Percentiles rank a stretch among this genome's conserved stretches.
phyloP scores from a whole-genome alignment of 2,329 filamentous ascomycete species.

The Uncinocarpus reesii region DNA sequence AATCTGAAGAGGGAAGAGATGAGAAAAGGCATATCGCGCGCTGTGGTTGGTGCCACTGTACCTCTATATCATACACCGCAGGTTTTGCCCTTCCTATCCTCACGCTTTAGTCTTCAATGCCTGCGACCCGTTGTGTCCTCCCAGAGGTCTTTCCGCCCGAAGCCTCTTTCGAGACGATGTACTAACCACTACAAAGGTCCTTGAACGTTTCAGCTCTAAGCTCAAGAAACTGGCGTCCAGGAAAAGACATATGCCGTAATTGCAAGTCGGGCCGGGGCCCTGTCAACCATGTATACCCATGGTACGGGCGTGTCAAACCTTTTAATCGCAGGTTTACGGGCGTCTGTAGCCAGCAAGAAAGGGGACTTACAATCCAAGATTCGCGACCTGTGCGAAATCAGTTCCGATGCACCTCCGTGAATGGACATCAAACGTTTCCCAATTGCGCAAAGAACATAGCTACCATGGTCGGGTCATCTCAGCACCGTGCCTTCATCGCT shows the following conservation, averaged over 20 bases:
- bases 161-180: not conserved
- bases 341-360: not conserved
- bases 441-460: slow-evolving; percentile 24
- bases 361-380: not conserved
- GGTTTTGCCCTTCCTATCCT: not conserved
- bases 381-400: not conserved
- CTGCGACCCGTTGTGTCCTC: not conserved
- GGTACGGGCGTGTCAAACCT: not conserved
- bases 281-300: not conserved
- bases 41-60: slow-evolving; percentile 2
- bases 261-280: not conserved
- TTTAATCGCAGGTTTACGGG: not conserved
- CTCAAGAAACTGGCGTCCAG: not conserved
- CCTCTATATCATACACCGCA: not conserved
- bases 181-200: not conserved
- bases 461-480: not conserved
- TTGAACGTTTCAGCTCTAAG: not conserved
- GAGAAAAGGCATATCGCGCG: not conserved
- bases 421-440: slow-evolving; percentile 4
- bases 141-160: not conserved
- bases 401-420: slow-evolving; percentile 12
- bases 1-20: not conserved
- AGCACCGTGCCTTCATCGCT: slow-evolving; percentile 59
- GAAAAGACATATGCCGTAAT: not conserved
- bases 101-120: not conserved